Conservation (phyloP, 768 basidiomycete species). For the Exidia glandulosa region DNA sequence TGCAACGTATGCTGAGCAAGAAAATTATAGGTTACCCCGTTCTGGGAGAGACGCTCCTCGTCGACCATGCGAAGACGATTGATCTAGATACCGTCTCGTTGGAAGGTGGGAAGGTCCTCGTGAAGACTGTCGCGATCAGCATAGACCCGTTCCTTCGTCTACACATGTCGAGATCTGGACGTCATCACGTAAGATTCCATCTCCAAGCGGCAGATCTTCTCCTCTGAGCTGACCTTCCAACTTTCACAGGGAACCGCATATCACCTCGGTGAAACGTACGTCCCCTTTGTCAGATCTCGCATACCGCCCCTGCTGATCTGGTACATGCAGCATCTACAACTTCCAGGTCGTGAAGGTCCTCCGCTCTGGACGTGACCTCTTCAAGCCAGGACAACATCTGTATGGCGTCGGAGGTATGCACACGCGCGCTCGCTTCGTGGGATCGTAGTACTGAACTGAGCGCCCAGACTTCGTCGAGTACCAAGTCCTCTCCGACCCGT, state of each 20-base stretch:
- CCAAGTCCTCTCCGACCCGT: conserved; percentile 14
- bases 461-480: conserved; percentile 32
- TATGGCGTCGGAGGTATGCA: conserved; percentile 21
- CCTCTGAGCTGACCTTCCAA: too few relatives aligned
- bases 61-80: conserved; percentile 35
- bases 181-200: too few relatives aligned
- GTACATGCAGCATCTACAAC: conserved; percentile 11
- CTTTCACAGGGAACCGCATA: too few relatives aligned
- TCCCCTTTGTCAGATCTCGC: background rate
- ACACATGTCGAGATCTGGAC: too few relatives aligned
- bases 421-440: background rate
- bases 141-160: conserved; percentile 35
- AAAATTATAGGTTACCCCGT: conserved; percentile 4
- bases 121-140: conserved; percentile 38
- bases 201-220: too few relatives aligned
- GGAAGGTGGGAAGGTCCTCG: conserved; percentile 31
- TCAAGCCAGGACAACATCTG: conserved; percentile 32
- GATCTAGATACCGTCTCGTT: conserved; percentile 37
- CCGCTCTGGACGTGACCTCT: conserved; percentile 25
- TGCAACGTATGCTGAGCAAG: background rate
- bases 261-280: background rate
- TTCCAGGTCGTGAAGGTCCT: conserved; percentile 33
- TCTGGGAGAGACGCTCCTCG: conserved; percentile 32
- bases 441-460: background rate
- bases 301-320: background rate